Base-by-base conservation (phyloP, 495 filamentous ascomycete genomes). In the Neurospora tetrasperma region DNA sequence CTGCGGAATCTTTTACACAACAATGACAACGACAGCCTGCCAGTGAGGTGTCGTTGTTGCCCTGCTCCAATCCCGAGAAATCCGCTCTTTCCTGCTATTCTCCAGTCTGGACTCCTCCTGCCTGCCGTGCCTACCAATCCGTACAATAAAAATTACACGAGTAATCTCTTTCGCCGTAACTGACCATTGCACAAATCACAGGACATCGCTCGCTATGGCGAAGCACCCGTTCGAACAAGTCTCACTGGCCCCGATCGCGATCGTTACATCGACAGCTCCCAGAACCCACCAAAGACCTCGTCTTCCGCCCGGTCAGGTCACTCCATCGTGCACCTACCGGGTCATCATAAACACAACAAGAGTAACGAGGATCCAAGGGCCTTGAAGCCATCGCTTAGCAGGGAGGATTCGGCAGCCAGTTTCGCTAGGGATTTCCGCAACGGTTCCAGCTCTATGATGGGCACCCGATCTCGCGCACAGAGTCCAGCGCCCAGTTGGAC, bases 121-220 rank as follows among this genome's bases (percentile, higher is more conserved):
- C 35, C 66, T 66, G 41, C 40, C 44, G 66, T 68, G 38, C 66
- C 16, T 9, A 40, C 41, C 43, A 74, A 70, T 42, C 35, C 71
- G 39, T 70, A 31, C 20, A 20, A 70, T 41, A 31, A 31, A 66
- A 66, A 41, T 72, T 43, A 42, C 48, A 27, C 69, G 27, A 68
- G 18, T 38, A 40, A 11, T 35, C 14, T 16, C 68, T 38, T 70
- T 66, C 35, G 38, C 31, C 20, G 35, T 66, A 38, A 70, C 73
- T 70, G 68, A 78, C 73, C 73, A 38, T 66, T 72, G 70, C 27
- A 18, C 54, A 6, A 18, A 71, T 43, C 23, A 70, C 76, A 92
- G 89, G 93, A 97, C 78, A 91, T 96, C 72, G 87, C 89, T 27
- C 89, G 90, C 71, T 93, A 91, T 79, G 93, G 93, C 35, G 92